A percentile compares a stretch with the other conserved stretches of the same genome.
phyloP scores from a whole-genome alignment of 139 green algal genomes.

The Penium margaritaceum region DNA sequence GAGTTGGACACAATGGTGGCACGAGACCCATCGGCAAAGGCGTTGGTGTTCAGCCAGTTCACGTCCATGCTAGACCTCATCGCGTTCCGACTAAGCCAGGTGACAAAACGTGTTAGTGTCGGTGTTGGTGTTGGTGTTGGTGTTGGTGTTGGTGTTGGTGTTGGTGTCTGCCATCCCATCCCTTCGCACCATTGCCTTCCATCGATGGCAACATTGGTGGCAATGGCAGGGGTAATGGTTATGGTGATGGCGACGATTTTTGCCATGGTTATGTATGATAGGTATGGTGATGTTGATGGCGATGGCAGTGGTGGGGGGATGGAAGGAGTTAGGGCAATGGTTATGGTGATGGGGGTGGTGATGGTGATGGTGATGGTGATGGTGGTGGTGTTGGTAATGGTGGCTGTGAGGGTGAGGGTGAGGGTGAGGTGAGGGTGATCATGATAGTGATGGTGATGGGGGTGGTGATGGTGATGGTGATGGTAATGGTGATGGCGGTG shows the following conservation, averaged over 20 bases:
- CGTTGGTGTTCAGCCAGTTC: conserved; percentile 90
- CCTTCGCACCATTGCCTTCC: not conserved
- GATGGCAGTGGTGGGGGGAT: too few species aligned
- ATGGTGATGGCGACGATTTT: not conserved
- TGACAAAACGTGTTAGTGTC: too few species aligned
- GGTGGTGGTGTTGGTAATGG: too few species aligned
- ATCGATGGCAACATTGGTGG: not conserved
- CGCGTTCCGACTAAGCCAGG: conserved; percentile 50
- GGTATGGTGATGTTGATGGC: not conserved
- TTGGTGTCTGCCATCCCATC: not conserved
- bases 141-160: too few species aligned
- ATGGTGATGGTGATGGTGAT: too few species aligned
- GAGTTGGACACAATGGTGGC: conserved; percentile 32
- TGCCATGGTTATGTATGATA: not conserved
- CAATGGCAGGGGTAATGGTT: not conserved
- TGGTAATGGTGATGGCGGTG: conserved; percentile 2
- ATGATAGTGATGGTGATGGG: too few species aligned
- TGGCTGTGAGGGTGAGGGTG: not conserved
- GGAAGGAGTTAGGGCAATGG: too few species aligned
- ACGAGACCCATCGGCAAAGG: conserved; percentile 69
- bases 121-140: too few species aligned
- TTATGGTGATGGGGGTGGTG: too few species aligned
- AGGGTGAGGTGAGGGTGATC: not conserved
- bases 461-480: too few species aligned
- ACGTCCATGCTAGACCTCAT: conserved; percentile 85